Base-by-base conservation (phyloP, 495 filamentous ascomycete genomes). In the Aspergillus bridgeri region DNA sequence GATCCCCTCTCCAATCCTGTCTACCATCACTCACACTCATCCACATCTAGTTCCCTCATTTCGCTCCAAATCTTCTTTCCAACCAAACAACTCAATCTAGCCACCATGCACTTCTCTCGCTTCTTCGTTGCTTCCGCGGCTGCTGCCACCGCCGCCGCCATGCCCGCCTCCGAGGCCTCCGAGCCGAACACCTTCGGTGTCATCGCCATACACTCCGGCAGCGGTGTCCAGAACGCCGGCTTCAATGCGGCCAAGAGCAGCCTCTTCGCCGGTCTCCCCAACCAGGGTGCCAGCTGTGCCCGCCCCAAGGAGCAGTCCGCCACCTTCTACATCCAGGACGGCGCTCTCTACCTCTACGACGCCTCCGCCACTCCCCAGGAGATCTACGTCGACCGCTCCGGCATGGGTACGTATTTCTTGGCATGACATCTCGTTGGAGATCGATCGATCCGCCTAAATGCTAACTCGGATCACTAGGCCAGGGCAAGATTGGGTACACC, bases 331-430 rank as follows among this genome's bases (percentile, higher is more conserved):
- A 69, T 82, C 56, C 53, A 74, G 20, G 68, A 81, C 51, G 75
- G 70, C 23, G 69, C 68, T 38, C 72, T 83, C 25, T 76, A 61
- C 61, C 76, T 83, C 45, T 81, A 76, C 60, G 65, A 71, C 47
- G 27, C 43, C 11, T 67, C 69, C 24, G 70, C 65, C 20, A 67
- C 68, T 45, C 61, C 71, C n/a, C 79, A 82, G 66, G 67, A 78
- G 65, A 60, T 81, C 55, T 79, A 65, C 52, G 78, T 75, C 42
- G 81, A 83, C 58, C 77, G 77, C 48, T 82, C 79, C 44, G 79
- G 79, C 61, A 82, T 82, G 79, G 70, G 70, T 70, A 67, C n/a
- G 62, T 51, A n/a, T 20, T 51, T 27, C 29, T 24, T 22, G 24
- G 4, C 19, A n/a, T 24, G 5, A 20, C 11, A 9, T 27, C 1